Evolutionary conservation across 2,329 filamentous ascomycete genomes (phyloP).

Genomic region (Phialophora macrospora): DNA sequence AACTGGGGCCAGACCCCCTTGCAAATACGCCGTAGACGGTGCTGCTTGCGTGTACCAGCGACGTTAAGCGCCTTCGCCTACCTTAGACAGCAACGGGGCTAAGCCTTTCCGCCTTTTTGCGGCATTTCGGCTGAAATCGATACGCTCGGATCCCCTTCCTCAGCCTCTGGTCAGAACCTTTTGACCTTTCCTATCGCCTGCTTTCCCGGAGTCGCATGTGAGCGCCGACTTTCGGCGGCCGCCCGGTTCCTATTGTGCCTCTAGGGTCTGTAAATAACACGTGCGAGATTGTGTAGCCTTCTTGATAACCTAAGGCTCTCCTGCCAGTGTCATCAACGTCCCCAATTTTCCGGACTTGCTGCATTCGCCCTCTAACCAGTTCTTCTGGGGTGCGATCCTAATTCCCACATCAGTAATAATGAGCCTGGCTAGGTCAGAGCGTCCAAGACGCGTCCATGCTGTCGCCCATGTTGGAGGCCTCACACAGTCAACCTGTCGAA

Average conservation of each 20-base stretch:
- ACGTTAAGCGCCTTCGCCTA: not conserved
- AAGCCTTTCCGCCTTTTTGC: not conserved
- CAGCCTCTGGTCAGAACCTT: not conserved
- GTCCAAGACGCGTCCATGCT: too few species aligned
- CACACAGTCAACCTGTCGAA: not conserved
- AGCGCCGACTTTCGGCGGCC: not conserved
- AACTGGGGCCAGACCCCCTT: too few species aligned
- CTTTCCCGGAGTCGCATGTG: not conserved
- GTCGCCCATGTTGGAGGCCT: too few species aligned
- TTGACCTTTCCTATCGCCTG: not conserved
- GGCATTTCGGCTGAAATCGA: not conserved
- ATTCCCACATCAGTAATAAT: too few species aligned
- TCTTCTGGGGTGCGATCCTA: too few species aligned
- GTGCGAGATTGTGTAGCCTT: not conserved
- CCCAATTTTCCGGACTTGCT: not conserved
- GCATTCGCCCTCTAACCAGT: too few species aligned
- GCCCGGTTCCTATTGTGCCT: not conserved
- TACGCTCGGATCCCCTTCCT: not conserved
- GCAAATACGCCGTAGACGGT: not conserved
- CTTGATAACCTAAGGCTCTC: not conserved
- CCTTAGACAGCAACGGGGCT: not conserved
- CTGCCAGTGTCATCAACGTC: not conserved
- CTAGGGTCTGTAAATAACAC: not conserved
- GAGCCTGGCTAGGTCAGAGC: too few species aligned
- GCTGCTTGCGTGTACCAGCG: not conserved